Percentiles rank a stretch among this genome's conserved stretches.
These are phyloP conservation scores for Zymoseptoria pseudotritici DNA, from an alignment of 2,329 filamentous ascomycete genomes.

Conservation along the genomic window DNA sequence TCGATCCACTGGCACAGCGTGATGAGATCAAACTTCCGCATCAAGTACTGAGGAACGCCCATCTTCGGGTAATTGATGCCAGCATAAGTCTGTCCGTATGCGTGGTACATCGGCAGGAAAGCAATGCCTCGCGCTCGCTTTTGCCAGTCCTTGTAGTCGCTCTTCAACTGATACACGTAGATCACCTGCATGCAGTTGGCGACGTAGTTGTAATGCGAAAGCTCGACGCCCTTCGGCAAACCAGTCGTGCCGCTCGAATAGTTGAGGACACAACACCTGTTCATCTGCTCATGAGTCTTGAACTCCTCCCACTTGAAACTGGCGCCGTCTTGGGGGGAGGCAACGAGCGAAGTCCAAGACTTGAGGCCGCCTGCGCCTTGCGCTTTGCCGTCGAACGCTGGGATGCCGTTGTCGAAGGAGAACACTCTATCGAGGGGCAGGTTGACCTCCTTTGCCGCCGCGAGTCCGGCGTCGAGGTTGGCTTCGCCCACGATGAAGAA, in stretches of 20 bases:
- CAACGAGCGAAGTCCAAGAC: conserved; percentile 60
- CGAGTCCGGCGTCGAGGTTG: conserved; percentile 53
- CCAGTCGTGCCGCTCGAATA: conserved; percentile 76
- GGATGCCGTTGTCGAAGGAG: conserved; percentile 51
- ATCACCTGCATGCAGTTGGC: conserved; percentile 59
- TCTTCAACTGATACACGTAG: conserved; percentile 40
- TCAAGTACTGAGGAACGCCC: conserved; percentile 63
- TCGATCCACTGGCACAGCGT: conserved; percentile 63
- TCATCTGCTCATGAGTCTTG: conserved; percentile 40
- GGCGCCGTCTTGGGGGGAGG: conserved; percentile 44
- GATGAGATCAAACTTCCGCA: conserved; percentile 69
- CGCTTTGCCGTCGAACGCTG: background rate
- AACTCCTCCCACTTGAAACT: conserved; percentile 58
- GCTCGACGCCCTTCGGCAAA: conserved; percentile 74
- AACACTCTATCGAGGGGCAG: conserved; percentile 53
- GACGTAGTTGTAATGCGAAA: conserved; percentile 70
- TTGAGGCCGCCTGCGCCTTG: conserved; percentile 1
- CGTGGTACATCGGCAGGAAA: conserved; percentile 64
- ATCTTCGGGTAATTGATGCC: conserved; percentile 50
- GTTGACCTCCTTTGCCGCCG: conserved; percentile 55
- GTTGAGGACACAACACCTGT: conserved; percentile 62
- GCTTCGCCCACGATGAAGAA: conserved; percentile 59
- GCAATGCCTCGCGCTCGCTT: conserved; percentile 47
- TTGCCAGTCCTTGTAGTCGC: conserved; percentile 42
- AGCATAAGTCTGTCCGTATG: conserved; percentile 58